Percentiles rank a stretch among this genome's conserved stretches.
These are phyloP conservation scores for Myxozyma neglecta DNA, from an alignment of 805 yeast genomes.

Conservation along the genomic window DNA sequence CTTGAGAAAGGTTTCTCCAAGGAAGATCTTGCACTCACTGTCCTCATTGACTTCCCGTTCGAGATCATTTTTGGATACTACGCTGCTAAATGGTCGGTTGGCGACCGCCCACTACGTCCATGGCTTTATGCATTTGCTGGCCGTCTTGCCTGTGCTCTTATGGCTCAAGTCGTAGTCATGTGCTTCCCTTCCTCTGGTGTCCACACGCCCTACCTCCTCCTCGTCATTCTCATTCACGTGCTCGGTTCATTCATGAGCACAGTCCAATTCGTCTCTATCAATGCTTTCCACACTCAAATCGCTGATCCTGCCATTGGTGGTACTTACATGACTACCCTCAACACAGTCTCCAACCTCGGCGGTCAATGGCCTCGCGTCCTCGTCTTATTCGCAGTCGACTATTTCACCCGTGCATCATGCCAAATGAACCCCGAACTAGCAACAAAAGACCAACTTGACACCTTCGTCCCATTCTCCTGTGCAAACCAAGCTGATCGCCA, in stretches of 20 bases:
- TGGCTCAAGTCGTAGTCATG: conserved; percentile 73
- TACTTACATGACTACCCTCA: conserved; percentile 94
- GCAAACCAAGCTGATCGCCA: conserved; percentile 46
- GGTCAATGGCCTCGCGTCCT: conserved; percentile 97
- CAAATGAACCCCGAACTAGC: conserved; percentile 30
- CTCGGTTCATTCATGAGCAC: conserved; percentile 90
- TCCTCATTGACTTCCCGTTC: conserved; percentile 91
- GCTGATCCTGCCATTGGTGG: conserved; percentile 98
- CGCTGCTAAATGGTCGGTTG: conserved; percentile 92
- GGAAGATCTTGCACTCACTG: conserved; percentile 91
- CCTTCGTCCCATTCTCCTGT: conserved; percentile 38
- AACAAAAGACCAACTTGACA: conserved; percentile 23
- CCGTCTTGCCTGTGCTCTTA: conserved; percentile 66
- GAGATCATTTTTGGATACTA: conserved; percentile 93
- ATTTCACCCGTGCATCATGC: conserved; percentile 69
- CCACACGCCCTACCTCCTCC: conserved; percentile 60
- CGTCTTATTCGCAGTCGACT: conserved; percentile 76
- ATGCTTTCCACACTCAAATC: conserved; percentile 91
- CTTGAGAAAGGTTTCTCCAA: conserved; percentile 88
- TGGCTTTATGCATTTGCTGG: conserved; percentile 90
- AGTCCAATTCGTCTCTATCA: conserved; percentile 88
- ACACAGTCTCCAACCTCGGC: conserved; percentile 88
- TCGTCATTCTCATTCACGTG: conserved; percentile 79
- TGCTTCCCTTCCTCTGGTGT: conserved; percentile 61
- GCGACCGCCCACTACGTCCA: conserved; percentile 66